Base-by-base conservation (phyloP, 495 filamentous ascomycete species). In the Neurospora sp. region DNA sequence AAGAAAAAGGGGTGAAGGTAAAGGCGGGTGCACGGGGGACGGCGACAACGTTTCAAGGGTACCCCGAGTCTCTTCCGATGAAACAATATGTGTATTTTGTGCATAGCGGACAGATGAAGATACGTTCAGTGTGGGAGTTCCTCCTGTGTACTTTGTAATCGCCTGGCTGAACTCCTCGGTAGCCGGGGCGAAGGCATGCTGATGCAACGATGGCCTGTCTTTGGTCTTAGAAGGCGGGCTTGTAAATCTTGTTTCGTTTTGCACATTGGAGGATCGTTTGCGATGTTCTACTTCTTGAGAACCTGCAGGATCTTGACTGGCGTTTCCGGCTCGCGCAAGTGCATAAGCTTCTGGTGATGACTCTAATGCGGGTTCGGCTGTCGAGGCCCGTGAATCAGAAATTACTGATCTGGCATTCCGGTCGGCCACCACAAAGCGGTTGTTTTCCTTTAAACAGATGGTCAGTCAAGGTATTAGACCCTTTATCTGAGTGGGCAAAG, bases 391-490 rank as follows among this genome's bases (percentile, higher is more conserved):
- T 21, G 77, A 54, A 21, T 72, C 73, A 7, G 70, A 40, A 17
- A 71, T 38, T 36, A 72, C 75, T 9, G 72, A 69, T 48, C 72
- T 76, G 36, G 76, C 72, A 5, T 74, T 73, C 39, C 78, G 78
- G 43, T 81, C 79, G 17, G 77, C 76, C 31, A 80, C 66, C 31
- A 79, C 24, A 37, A 80, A 81, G 15, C 76, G 79, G 62, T 76
- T 81, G 21, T 75, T 74, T 28, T 69, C 77, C 73, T 78, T 17
- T 5, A 66, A 69, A 24, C 19, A 66, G 9, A 38, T 73, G 37
- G 13, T 39, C 39, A 19, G 37, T 11, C 39, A 24, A 34, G 8
- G 38, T 34, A n/a, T 10, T 39, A 31, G 28, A n/a, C 43, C 10
- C 13, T 15, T 34, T 19, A 34, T 62, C n/a, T 72, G 28, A 75